Conservation (phyloP, 371 early-diverging fungal genomes). For the Apophysomyces trapeziformis region DNA sequence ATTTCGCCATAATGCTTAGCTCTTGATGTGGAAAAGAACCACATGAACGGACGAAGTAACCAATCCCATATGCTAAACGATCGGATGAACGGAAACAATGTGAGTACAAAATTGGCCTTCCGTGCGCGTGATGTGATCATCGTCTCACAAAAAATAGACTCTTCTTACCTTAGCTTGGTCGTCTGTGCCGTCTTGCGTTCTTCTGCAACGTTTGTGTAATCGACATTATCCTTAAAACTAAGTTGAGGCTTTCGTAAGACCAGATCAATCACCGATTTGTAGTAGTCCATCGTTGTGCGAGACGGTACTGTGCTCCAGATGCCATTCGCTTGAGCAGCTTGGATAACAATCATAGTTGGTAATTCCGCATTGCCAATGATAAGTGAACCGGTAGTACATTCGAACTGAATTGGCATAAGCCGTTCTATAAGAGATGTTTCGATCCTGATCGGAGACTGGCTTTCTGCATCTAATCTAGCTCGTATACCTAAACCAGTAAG, state of each 20-base stretch:
- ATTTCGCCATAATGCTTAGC: constrained; percentile 41
- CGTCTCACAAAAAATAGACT: not conserved
- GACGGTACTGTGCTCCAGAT: constrained; percentile 63
- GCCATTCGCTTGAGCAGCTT: constrained; percentile 67
- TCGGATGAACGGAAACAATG: not conserved
- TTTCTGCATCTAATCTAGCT: constrained; percentile 35
- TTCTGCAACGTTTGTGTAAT: constrained; percentile 57
- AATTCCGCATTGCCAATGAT: constrained; percentile 79
- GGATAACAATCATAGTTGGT: constrained; percentile 63
- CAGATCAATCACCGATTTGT: constrained; percentile 60
- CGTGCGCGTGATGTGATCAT: constrained; percentile 8
- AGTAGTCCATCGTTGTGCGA: constrained; percentile 63
- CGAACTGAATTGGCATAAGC: constrained; percentile 75
- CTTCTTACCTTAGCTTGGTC: not conserved
- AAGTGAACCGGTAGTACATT: constrained; percentile 71
- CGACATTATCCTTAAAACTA: constrained; percentile 67
- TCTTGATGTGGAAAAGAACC: constrained; percentile 26
- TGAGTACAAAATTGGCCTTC: not conserved
- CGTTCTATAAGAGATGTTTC: constrained; percentile 57
- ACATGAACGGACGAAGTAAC: constrained; percentile 3
- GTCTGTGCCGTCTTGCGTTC: not conserved
- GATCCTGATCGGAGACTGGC: constrained; percentile 23
- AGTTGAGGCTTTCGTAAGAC: constrained; percentile 60
- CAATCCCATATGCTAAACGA: constrained; percentile 11
- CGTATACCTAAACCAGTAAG: constrained; percentile 11